These are phyloP conservation scores for Vaccinium macrocarpon DNA, from an alignment of 148 eudicot species.

Conservation along the genomic window DNA sequence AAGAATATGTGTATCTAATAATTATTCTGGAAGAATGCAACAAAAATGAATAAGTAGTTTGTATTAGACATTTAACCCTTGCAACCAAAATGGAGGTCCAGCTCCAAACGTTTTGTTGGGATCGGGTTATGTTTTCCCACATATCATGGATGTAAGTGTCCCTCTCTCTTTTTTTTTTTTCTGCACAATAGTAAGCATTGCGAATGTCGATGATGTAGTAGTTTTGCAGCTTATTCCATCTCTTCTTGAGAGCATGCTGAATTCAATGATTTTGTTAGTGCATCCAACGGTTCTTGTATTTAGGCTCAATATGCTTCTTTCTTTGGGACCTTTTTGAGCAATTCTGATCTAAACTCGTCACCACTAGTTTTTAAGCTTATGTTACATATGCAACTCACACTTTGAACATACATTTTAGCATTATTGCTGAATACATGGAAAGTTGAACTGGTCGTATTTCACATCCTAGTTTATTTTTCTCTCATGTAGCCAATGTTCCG, in stretches of 20 bases:
- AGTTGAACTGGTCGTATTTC: not conserved
- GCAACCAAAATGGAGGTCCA: not conserved
- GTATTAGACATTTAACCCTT: not conserved
- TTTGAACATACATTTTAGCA: not conserved
- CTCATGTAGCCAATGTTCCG: constrained; percentile 40
- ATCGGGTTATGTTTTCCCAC: not conserved
- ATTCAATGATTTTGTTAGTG: not conserved
- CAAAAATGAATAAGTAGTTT: not conserved
- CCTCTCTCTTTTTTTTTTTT: not conserved
- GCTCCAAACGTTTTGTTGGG: not conserved
- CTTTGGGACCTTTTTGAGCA: not conserved
- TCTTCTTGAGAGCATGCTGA: not conserved
- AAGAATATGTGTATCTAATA: not conserved
- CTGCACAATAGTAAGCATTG: not conserved
- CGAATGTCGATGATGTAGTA: not conserved
- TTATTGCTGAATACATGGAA: not conserved
- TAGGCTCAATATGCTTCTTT: not conserved
- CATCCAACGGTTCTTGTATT: not conserved
- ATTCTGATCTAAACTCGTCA: not conserved
- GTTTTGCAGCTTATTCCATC: not conserved
- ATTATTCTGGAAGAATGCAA: not conserved
- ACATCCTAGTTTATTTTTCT: not conserved
- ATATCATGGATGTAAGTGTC: not conserved
- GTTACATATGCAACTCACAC: not conserved
- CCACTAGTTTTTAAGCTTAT: not conserved